Evolutionary conservation across 768 basidiomycete genomes (phyloP), one percentile per base, ranked within the genome.

Genomic region (Leucosporidium scottii): DNA sequence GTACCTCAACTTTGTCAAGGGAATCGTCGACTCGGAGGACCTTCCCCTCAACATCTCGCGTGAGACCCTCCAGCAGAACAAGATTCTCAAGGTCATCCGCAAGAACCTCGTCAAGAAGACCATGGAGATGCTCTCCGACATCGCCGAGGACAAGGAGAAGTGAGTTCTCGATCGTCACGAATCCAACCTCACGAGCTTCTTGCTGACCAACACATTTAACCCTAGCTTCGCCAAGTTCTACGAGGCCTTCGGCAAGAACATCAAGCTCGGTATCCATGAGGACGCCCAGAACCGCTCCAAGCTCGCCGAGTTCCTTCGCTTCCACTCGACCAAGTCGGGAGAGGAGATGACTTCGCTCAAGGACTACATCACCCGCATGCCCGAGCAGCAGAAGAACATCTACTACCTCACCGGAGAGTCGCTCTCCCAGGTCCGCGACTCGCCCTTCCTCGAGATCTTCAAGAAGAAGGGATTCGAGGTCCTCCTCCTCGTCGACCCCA

Each of bases 401-500:
- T 99, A 97, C 85, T 98, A 94, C 84, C 89, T 97, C 74, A 99
- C 94, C 63, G 94, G 94, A 79, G 94, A 99, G 83, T 94, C 92
- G 8, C 88, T 99, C 61, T 87, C 86, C 65, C 84, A 91, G 63
- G 86, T 88, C 75, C 86, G 84, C 77, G 92, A 98, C 80, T 97
- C 94, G 56, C 94, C 94, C 25, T 98, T 98, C 93, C 87, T 98
- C 65, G 94, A 98, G 82, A 90, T 94, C 59, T 87, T 98, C 79
- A 98, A 93, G 87, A 93, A 92, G 89, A 97, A 91, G 85, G 91
- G 91, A 82, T 97, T 97, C 79, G 94, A 98, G 80, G 92, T 96
- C 71, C 85, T 99, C 60, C 87, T 99, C 73, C 87, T 99, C 67
- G 90, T 96, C 74, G 94, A 98, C 83, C 94, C 94, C 76, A 98